Base-by-base conservation (phyloP, 192 early-diverging fungal genomes). In the Backusella sp. region DNA sequence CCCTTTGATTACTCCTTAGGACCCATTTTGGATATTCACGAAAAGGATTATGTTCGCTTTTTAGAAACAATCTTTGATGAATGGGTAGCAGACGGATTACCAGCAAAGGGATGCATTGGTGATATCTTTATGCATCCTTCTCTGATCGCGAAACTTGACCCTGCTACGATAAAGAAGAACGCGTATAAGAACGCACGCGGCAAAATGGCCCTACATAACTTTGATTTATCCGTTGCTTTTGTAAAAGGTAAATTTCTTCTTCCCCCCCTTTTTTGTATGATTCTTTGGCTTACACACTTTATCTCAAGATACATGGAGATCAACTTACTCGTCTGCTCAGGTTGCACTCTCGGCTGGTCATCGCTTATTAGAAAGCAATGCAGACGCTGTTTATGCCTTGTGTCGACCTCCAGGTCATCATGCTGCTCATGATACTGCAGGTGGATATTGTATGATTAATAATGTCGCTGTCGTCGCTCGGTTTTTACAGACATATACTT, bases 311-410 rank as follows among this genome's bases (percentile, higher is more conserved):
- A 92, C 92, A 6, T 93, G 85, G 82, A 80, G 82, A 68, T 88
- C 90, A 15, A 86, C 87, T 11, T 91, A 90, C 78, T 85, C 76
- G 34, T 89, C 90, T 0, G 91, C 86, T 4, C 89, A 93, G 75
- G 84, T 90, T 4, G 90, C 88, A n/a, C 76, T 93, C 32, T 88
- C 90, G 7, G 92, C 84, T 8, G 82, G 87, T 0, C 77, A 90
- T 66, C 76, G 83, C 3, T 71, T 93, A n/a, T 37, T 89, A 12
- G 79, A 83, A 65, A 75, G 37, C 6, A 74, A 83, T 1, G 87
- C 86, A 37, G 81, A 82, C 1, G 86, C 84, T 0, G 68, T 89
- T 15, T 90, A 90, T 73, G 87, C 90, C 5, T 68, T 87, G 5
- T 84, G 80, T 46, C 82, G 88, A 42, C 90, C 84, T n/a, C 89